Base-by-base conservation (phyloP, 2,329 filamentous ascomycete species). In the Thielaviopsis punctulata region DNA sequence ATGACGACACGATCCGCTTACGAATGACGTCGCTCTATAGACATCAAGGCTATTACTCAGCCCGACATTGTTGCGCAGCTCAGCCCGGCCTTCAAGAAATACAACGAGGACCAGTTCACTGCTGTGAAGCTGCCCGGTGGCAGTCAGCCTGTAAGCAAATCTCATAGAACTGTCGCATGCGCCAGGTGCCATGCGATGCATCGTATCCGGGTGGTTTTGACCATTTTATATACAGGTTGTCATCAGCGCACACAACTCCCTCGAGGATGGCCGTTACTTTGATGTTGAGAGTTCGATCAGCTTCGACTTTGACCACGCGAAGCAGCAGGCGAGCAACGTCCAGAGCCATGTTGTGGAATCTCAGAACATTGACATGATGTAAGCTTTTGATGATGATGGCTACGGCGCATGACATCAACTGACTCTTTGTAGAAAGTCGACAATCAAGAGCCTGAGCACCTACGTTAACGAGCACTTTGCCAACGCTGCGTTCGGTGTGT, bases 71-170 rank as follows among this genome's bases (percentile, higher is more conserved):
- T 89, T 52, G 70, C 79, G 55, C 80, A 84, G 57, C 82, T 95
- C 51, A 77, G 75, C 6, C 85, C 88, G 0, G 88, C 92, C 0
- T 93, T 95, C 65, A 75, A 89, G 68, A 87, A 84, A 68, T 96
- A 98, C 76, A 95, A 96, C 62, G 90, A 98, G 68, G 84, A 89
- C 67, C 92, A 98, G 68, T 84, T 95, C 66, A 70, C 80, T 48
- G 88, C 88, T 15, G 82, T 86, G 56, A 95, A 93, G 73, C 77
- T 98, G 52, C 90, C 90, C 0, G 88, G 88, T 25, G 79, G 84
- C 63, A 90, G 80, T 66, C 80, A 87, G 65, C 61, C 63, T 52
- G 68, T 70, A 53, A 47, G 65, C 60, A 27, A 46, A 19, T 36
- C 23, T 13, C 39, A 12, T 23, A n/a, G n/a, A n/a, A 4, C 24